phyloP scores from a whole-genome alignment of 1,284 basidiomycete genomes.

The Gastroboletus turbinatus region DNA sequence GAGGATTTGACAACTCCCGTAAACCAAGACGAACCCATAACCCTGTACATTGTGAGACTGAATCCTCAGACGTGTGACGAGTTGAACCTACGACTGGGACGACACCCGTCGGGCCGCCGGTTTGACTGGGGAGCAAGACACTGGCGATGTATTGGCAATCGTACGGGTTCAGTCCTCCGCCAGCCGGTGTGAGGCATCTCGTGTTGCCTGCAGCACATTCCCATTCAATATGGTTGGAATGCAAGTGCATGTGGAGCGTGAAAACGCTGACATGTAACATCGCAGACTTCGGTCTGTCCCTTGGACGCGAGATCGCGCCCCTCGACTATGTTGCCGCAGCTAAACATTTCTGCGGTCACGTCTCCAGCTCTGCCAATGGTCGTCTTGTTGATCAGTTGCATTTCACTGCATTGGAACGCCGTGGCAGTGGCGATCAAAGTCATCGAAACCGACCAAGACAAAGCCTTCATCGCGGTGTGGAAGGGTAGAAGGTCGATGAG shows the following conservation, averaged over 20 bases:
- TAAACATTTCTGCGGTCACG: background rate
- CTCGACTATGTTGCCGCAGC: background rate
- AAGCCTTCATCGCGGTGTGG: background rate
- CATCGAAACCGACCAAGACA: background rate
- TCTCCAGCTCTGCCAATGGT: background rate
- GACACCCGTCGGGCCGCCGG: too few relatives aligned
- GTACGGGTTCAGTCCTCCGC: too few relatives aligned
- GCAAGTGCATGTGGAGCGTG: background rate
- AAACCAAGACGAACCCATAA: accelerated
- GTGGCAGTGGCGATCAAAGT: background rate
- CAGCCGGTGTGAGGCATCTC: too few relatives aligned
- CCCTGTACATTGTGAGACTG: too few relatives aligned
- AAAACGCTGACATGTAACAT: background rate
- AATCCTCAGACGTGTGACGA: too few relatives aligned
- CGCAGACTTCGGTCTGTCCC: background rate
- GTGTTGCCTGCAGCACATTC: background rate
- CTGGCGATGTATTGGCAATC: too few relatives aligned
- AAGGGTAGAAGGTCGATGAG: background rate
- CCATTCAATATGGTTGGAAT: background rate
- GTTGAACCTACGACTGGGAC: too few relatives aligned
- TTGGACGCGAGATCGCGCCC: background rate
- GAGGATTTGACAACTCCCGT: background rate
- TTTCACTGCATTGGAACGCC: background rate
- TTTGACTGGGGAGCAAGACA: too few relatives aligned
- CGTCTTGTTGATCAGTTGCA: background rate